Conservation (phyloP, 176 grass and related monocot species). For the Hsuehochloa calcarea region DNA sequence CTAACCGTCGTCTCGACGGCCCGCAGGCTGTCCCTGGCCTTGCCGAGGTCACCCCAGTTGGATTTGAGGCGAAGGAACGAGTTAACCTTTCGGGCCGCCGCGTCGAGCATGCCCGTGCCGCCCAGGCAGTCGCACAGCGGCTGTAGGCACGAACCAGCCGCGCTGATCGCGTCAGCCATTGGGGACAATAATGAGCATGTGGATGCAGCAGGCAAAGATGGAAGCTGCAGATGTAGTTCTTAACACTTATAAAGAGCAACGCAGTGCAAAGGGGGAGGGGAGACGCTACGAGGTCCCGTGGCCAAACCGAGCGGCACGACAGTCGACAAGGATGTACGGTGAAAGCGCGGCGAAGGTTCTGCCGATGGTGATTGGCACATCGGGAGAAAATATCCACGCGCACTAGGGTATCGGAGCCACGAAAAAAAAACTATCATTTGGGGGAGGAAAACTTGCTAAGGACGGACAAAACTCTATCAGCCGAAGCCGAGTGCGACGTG, state of each 20-base stretch:
- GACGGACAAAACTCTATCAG: too few relatives aligned
- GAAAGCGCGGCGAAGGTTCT: not conserved
- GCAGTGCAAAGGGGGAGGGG: not conserved
- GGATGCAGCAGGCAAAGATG: not conserved
- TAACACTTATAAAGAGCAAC: slow-evolving; percentile 1
- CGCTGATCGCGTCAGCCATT: slow-evolving; percentile 35
- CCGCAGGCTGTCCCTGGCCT: not conserved
- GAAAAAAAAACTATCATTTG: not conserved
- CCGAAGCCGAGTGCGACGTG: not conserved
- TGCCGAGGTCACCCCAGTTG: slow-evolving; percentile 37
- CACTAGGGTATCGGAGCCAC: not conserved
- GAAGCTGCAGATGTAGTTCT: not conserved
- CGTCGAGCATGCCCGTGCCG: slow-evolving; percentile 27
- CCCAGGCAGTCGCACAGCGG: slow-evolving; percentile 30
- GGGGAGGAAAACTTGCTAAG: not conserved
- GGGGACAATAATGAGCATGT: not conserved
- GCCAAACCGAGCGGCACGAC: not conserved
- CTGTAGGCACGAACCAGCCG: slow-evolving; percentile 2
- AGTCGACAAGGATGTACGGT: not conserved
- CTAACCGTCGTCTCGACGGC: slow-evolving; percentile 19
- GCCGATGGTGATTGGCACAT: not conserved
- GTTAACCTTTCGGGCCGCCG: not conserved
- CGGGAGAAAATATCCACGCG: not conserved
- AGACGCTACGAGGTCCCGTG: not conserved
- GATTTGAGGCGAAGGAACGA: slow-evolving; percentile 45